Conservation (phyloP, 2,329 filamentous ascomycete species). For the Hypomyces rosellus region DNA sequence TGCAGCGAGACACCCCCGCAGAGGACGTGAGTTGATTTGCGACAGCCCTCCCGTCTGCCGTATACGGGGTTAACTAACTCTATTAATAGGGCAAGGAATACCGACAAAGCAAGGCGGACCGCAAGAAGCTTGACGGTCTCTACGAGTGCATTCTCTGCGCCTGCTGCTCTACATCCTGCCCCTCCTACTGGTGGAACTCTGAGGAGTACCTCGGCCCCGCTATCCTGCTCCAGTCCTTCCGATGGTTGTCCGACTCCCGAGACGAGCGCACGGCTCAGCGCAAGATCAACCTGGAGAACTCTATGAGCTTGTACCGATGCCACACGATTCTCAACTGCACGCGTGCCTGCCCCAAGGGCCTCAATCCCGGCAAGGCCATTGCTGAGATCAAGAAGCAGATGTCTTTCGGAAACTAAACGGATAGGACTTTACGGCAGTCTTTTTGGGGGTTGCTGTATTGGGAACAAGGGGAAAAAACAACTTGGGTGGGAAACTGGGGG, state of each 20-base stretch:
- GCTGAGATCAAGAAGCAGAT: slow-evolving; percentile 98
- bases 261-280: slow-evolving; percentile 85
- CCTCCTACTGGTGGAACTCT: slow-evolving; percentile 99
- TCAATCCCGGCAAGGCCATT: slow-evolving; percentile 93
- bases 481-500: too few species aligned
- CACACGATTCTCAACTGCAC: slow-evolving; percentile 99
- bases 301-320: slow-evolving; percentile 97
- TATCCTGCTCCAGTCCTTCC: slow-evolving; percentile 94
- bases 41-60: slow-evolving; percentile 3
- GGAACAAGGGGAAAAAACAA: too few species aligned
- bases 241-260: slow-evolving; percentile 92
- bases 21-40: slow-evolving; percentile 60
- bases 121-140: slow-evolving; percentile 92
- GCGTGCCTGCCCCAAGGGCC: slow-evolving; percentile 92
- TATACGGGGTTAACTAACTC: slow-evolving; percentile 9
- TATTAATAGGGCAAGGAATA: slow-evolving; percentile 72
- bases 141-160: slow-evolving; percentile 99
- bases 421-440: background rate
- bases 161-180: slow-evolving; percentile 98
- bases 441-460: too few species aligned
- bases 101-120: slow-evolving; percentile 84
- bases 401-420: slow-evolving; percentile 45
- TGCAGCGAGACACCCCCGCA: slow-evolving; percentile 81
- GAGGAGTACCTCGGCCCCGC: slow-evolving; percentile 98
- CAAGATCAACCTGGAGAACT: slow-evolving; percentile 91